Evolutionary conservation across 1,284 basidiomycete species (phyloP).

Genomic region (Kwoniella shivajii): DNA sequence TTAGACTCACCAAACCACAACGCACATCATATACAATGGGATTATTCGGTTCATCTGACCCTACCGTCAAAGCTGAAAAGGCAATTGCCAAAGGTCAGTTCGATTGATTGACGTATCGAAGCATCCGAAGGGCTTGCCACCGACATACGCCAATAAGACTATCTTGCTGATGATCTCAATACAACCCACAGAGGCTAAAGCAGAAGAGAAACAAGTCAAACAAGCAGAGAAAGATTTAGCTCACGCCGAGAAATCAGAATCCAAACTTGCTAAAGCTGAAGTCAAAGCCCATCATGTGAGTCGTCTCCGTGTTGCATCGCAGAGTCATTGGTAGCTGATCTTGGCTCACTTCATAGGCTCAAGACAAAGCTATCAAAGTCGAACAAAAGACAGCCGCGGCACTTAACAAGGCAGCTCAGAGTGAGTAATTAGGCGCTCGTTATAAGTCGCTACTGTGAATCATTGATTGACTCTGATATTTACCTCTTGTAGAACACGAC

Average conservation of each 20-base stretch:
- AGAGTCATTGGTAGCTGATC: not conserved
- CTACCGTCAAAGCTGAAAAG: slow-evolving; percentile 47
- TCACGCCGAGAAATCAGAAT: slow-evolving; percentile 42
- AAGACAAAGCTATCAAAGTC: slow-evolving; percentile 41
- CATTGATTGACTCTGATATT: not conserved
- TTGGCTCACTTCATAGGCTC: slow-evolving; percentile 16
- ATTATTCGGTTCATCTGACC: slow-evolving; percentile 43
- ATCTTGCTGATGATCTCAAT: not conserved
- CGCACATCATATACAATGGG: slow-evolving; percentile 36
- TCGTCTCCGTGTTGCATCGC: not conserved
- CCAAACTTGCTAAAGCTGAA: slow-evolving; percentile 41
- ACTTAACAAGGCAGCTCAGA: slow-evolving; percentile 36
- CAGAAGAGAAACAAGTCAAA: slow-evolving; percentile 37
- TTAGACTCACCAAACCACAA: slow-evolving; percentile 4
- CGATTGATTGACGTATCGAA: no score
- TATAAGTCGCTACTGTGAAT: no score
- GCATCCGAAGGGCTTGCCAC: not conserved
- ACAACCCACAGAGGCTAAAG: slow-evolving; percentile 29
- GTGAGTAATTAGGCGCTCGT: no score
- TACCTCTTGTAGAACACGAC: slow-evolving; percentile 32
- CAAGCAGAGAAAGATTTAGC: slow-evolving; percentile 42
- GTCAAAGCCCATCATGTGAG: slow-evolving; percentile 35
- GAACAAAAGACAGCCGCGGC: slow-evolving; percentile 40
- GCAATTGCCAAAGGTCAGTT: slow-evolving; percentile 41
- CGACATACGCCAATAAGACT: not conserved